Evolutionary conservation across 169 alveolate genomes (phyloP), one percentile per base, ranked within the genome.

Genomic region (Theileria annulata): DNA sequence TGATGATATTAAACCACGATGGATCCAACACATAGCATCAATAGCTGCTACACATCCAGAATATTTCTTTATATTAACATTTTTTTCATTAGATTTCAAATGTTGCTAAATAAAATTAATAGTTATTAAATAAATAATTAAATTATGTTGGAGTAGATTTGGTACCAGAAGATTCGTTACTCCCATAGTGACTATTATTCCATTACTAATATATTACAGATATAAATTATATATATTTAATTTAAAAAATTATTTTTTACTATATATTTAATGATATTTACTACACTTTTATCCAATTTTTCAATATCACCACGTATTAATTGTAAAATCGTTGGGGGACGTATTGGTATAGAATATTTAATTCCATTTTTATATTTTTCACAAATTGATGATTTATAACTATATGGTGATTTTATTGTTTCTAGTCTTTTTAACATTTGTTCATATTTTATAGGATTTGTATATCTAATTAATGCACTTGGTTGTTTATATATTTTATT

Each of bases 11-110:
- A 91, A 56, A 27, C 92, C 93, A 15, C 95, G 68, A 70, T 91
- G 95, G 12, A 91, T 91, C 95, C 95, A 91, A 56, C 95, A 91
- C 95, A 91, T 91, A 48, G 92, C 91, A 54, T 91, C 95, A n/a
- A 91, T 91, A 0, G 93, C 95, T 12, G 86, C 83, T 66, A 91
- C 91, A 56, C 77, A 80, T 62, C 91, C 88, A 31, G 79, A 33
- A 56, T 91, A 81, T 30, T 80, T 87, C 75, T 87, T 87, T 3
- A 91, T 80, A 51, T 78, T 78, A 47, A 91, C 86, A 56, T 81
- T 64, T 35, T 84, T 91, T 30, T 77, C 77, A 66, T 87, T 87
- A 28, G 93, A 92, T 51, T 85, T 81, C 70, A 91, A 64, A 73
- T 87, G 87, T 49, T 75, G 93, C 88, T 84, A 72, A 48, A 56